These are phyloP conservation scores for Penicillium cosmopolitanum DNA, from an alignment of 495 filamentous ascomycete genomes.

Conservation along the genomic window DNA sequence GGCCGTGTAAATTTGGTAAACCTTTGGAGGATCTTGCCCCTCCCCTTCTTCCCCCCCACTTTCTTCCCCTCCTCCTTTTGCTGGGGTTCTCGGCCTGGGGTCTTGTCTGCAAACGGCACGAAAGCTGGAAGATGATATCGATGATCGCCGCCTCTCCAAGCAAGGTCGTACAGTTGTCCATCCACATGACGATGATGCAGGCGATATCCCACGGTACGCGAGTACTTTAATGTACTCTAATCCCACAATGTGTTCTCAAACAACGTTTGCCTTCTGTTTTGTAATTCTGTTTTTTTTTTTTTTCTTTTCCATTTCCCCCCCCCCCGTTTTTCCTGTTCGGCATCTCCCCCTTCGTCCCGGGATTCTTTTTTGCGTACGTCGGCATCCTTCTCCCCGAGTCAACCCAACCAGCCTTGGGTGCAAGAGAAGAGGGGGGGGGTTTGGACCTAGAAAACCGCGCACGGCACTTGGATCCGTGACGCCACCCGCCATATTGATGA, in stretches of 20 bases:
- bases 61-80: not conserved
- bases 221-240: constrained; percentile 18
- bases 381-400: too few species aligned
- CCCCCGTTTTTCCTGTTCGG: not conserved
- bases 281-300: not conserved
- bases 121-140: constrained; percentile 20
- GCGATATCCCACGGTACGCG: constrained; percentile 21
- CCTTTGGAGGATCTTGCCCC: not conserved
- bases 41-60: not conserved
- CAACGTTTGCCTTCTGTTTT: not conserved
- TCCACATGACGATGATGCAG: constrained; percentile 20
- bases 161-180: constrained; percentile 9
- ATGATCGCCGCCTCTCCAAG: constrained; percentile 18
- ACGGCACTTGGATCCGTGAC: constrained; percentile 10
- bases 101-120: constrained; percentile 25
- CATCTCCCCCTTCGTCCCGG: not conserved
- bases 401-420: not conserved
- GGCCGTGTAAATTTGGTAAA: constrained; percentile 7
- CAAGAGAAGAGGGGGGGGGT: not conserved
- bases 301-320: too few species aligned
- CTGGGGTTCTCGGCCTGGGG: constrained; percentile 1
- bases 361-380: too few species aligned
- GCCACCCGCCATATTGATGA: constrained; percentile 24
- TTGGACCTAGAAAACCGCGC: not conserved
- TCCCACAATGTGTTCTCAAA: not conserved